Evolutionary conservation across 768 basidiomycete species (phyloP).

Genomic region (Pisolithus microcarpus): DNA sequence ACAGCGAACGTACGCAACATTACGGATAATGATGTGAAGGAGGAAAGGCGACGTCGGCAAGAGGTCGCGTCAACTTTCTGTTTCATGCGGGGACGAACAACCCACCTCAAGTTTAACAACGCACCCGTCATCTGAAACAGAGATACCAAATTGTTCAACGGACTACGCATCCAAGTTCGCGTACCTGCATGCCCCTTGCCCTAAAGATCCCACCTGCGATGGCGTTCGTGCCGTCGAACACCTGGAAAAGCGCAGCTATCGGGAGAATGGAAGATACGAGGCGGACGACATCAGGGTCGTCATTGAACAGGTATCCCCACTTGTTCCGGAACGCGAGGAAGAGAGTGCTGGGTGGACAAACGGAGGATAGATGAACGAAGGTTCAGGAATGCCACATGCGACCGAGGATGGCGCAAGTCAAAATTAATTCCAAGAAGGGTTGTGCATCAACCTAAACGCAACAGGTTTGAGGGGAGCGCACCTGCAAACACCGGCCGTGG

Average conservation of each 20-base stretch:
- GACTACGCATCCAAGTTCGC: constrained; percentile 2
- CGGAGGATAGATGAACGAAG: too few relatives aligned
- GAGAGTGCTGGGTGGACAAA: constrained; percentile 32
- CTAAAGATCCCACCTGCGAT: constrained; percentile 75
- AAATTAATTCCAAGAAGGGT: background rate
- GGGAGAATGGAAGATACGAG: constrained; percentile 64
- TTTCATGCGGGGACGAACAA: too few relatives aligned
- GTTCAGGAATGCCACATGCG: too few relatives aligned
- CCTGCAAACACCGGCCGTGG: constrained; percentile 64
- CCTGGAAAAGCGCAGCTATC: constrained; percentile 71
- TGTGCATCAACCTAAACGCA: background rate
- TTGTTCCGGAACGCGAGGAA: constrained; percentile 54
- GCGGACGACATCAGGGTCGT: too few relatives aligned
- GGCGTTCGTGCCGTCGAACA: constrained; percentile 71
- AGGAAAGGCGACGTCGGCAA: too few relatives aligned
- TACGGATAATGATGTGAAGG: too few relatives aligned
- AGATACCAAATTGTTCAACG: background rate
- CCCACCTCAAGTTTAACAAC: background rate
- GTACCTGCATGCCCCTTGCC: constrained; percentile 70
- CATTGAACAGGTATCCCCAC: too few relatives aligned
- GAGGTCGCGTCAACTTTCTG: background rate
- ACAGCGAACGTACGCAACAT: too few relatives aligned
- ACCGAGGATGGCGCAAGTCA: too few relatives aligned
- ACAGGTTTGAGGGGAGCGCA: constrained; percentile 16
- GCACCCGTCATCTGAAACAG: background rate